Evolutionary conservation across 78 protist genomes (phyloP), one percentile per base, ranked within the genome.

Genomic region (Dictyostelium firmibasis): DNA sequence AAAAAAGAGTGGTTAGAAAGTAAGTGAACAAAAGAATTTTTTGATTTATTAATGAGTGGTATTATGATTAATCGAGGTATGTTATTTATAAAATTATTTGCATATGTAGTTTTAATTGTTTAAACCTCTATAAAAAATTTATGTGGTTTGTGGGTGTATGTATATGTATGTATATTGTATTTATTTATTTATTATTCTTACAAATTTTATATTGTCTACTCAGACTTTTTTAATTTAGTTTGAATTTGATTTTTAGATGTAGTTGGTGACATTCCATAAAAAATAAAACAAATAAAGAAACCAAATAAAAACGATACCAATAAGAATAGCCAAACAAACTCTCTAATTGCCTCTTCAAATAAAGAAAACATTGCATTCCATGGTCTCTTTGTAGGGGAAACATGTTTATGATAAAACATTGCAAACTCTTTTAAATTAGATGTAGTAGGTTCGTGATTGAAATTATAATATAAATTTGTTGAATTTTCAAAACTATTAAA

Each of bases 341-440:
- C 94, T 29, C 44, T 36, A 29, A 89, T 47, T n/a, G 86, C 94
- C 8, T 85, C 94, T 31, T 89, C 86, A 47, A 89, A 27, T n/a
- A 89, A n/a, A 9, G 74, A 18, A 47, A 89, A 47, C 50, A 31
- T 47, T 25, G 53, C 41, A 43, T 79, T 60, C 78, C 78, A 81
- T 64, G 94, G 94, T 36, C 35, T 89, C 23, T 36, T 25, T 4
- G 67, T 33, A 18, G 70, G 33, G 18, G 38, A 27, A 20, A 18
- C 33, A 41, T 57, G 36, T 10, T 25, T 43, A 35, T 64, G 11
- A 47, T 53, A 47, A 43, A 70, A 41, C 16, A n/a, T 36, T 3
- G 82, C n/a, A 47, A 79, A 89, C 8, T 27, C 27, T 14, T 41
- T 27, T 20, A 89, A 20, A 64, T 89, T 89, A 11, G 9, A 27